Conservation (phyloP, 1,139 yeast species). For the Zygoascus meyerae region DNA sequence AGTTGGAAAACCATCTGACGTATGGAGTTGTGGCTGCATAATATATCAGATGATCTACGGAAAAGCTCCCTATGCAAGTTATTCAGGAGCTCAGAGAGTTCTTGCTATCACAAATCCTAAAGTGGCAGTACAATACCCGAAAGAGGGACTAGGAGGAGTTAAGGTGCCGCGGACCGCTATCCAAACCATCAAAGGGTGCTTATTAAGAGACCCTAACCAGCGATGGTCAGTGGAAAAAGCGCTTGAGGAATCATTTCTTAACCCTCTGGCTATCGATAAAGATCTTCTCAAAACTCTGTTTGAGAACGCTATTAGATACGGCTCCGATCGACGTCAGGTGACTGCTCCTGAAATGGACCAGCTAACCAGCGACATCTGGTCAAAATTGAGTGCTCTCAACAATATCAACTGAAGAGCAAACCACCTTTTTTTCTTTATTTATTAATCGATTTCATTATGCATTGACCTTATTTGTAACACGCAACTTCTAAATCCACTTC, state of each 20-base stretch:
- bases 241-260: constrained; percentile 55
- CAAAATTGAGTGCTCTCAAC: constrained; percentile 18
- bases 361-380: constrained; percentile 51
- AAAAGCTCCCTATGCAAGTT: constrained; percentile 80
- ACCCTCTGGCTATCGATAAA: constrained; percentile 68
- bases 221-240: constrained; percentile 64
- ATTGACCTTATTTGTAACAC: not conserved
- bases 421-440: not conserved
- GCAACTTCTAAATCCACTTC: constrained; percentile 55
- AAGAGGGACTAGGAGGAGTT: constrained; percentile 55
- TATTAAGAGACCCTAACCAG: constrained; percentile 63
- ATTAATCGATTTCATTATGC: not conserved
- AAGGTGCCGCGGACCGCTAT: constrained; percentile 64
- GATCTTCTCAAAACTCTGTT: constrained; percentile 64
- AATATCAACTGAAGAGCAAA: not conserved
- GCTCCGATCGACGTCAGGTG: constrained; percentile 40
- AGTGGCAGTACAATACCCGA: constrained; percentile 66
- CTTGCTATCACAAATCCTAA: constrained; percentile 85
- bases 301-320: constrained; percentile 69
- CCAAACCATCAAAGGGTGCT: constrained; percentile 67
- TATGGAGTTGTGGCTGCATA: constrained; percentile 98
- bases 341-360: constrained; percentile 40
- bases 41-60: constrained; percentile 95
- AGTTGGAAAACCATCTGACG: constrained; percentile 92
- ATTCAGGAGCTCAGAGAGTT: constrained; percentile 71